Evolutionary conservation across 179 eudicot genomes (phyloP), one percentile per base, ranked within the genome.

Genomic region (Amaranthus tricolor): DNA sequence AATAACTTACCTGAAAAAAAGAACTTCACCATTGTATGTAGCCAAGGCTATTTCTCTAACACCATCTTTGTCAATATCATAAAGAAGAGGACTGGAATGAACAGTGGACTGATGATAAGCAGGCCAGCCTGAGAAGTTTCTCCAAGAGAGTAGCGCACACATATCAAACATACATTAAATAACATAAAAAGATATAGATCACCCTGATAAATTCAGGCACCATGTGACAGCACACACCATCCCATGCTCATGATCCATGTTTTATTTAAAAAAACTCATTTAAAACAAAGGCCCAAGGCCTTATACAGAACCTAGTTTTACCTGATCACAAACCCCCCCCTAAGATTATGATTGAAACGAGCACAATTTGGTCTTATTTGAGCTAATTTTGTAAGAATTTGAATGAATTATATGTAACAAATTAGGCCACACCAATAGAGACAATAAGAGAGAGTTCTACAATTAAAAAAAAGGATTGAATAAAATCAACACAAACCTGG

Each of bases 31-130:
- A 71, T 96, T 91, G 84, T 93, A 93, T 13, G 98, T 93, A 76
- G 91, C 98, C 86, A 93, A 80, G 72, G 92, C 97, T 80, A 96
- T 88, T 84, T 96, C 99, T 85, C 99, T 87, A 73, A 85, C 90
- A 52, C 99, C 99, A 82, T 96, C 99, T 86, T 93, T 96, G 85
- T 96, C 98, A 85, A 96, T 91, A 76, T 96, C 99, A 79, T 87
- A 93, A 44, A 93, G 84, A 51, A 96, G 96, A 70, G 98, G 99
- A 83, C 96, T 96, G 62, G 98, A 81, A 86, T 96, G 99, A 72
- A 93, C 94, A 75, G 90, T 93, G 50, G 99, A 95, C 86, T 96
- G 97, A 80, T 96, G 99, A 86, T 86, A 96, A 83, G 98, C 99
- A 76, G 99, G 99, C 99, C 98, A 96, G 31, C 99, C 99, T 96